Base-by-base conservation (phyloP, 1,284 basidiomycete species). In the Cutaneotrichosporon sp. region DNA sequence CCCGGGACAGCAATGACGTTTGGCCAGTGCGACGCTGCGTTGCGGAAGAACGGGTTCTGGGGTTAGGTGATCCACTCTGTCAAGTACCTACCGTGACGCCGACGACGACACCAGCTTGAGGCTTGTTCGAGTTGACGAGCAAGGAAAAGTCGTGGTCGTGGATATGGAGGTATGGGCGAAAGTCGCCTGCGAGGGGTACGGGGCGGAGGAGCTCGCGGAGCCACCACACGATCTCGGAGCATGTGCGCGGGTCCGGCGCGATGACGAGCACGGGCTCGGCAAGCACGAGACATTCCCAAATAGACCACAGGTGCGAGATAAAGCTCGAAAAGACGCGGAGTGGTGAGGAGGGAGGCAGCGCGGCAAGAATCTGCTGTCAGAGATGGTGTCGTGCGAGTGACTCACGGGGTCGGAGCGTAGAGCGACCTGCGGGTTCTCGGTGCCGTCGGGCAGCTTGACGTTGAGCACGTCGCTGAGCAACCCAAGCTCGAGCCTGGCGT, bases 151-250 rank as follows among this genome's bases (percentile, higher is more conserved):
- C 92, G 37, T 81, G 82, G 65, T 97, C 94, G 69, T 97, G 93
- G 56, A 97, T 92, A 15, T 92, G 96, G 62, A 97, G 88, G 72
- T 94, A 97, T 0, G 93, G 94, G 8, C 93, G 80, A 64, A 90
- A 84, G 68, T 97, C 93, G 3, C 84, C 84, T 0, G 86, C 84
- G 17, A 89, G 80, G 0, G 90, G 90, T 23, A 97, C 84, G 86
- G 94, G 94, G 26, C 89, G 82, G 10, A 97, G 72, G 2, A 97
- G 77, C 69, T 96, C 91, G 23, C 88, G 80, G 39, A 97, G 74
- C 90, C 91, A 90, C 89, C 90, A 88, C 17, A 94, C 78, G 35
- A 87, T 84, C 66, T 92, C 84, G 1, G 73, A 75, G 47, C 88
- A 90, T 60, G 84, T 81, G 15, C 83, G 79, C 0, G 90, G 88